phyloP scores from a whole-genome alignment of 352 stramenopile species.

The Globisporangium alternatum region DNA sequence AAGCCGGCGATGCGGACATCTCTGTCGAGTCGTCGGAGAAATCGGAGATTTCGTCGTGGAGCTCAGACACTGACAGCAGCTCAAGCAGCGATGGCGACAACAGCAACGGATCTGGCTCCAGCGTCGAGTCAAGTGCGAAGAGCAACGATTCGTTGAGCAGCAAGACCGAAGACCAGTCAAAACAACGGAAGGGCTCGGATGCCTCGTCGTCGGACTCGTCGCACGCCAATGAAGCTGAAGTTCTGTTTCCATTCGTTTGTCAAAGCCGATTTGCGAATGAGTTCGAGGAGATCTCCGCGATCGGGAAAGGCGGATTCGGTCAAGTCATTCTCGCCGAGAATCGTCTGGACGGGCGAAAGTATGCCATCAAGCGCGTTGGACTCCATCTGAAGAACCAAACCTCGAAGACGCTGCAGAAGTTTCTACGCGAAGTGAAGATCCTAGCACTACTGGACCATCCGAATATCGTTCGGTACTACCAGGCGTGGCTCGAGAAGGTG shows the following conservation, averaged over 20 bases:
- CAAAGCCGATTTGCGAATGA: slow-evolving; percentile 83
- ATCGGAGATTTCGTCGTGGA: slow-evolving; percentile 36
- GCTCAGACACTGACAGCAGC: slow-evolving; percentile 34
- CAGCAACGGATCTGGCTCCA: slow-evolving; percentile 10
- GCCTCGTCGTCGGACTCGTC: slow-evolving; percentile 57
- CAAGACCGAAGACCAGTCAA: slow-evolving; percentile 5
- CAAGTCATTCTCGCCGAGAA: slow-evolving; percentile 94
- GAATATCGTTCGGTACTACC: slow-evolving; percentile 93
- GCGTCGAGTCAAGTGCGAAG: slow-evolving; percentile 11
- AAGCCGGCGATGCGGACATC: slow-evolving; percentile 15
- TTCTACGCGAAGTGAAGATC: slow-evolving; percentile 92
- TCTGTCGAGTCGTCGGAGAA: slow-evolving; percentile 26
- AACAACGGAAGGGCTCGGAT: slow-evolving; percentile 40
- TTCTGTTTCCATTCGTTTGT: slow-evolving; percentile 83
- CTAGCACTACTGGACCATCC: slow-evolving; percentile 90
- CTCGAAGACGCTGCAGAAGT: slow-evolving; percentile 90
- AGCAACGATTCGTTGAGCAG: slow-evolving; percentile 13
- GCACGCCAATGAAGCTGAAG: slow-evolving; percentile 46
- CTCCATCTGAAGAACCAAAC: slow-evolving; percentile 83
- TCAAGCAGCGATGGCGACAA: slow-evolving; percentile 16
- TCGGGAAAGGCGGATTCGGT: slow-evolving; percentile 93
- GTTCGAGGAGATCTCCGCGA: slow-evolving; percentile 79
- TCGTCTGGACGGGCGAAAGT: slow-evolving; percentile 90
- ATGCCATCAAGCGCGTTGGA: slow-evolving; percentile 92
- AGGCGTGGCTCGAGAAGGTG: slow-evolving; percentile 88